Evolutionary conservation across 2,329 filamentous ascomycete genomes (phyloP).

Genomic region (Sporothrix globosa): DNA sequence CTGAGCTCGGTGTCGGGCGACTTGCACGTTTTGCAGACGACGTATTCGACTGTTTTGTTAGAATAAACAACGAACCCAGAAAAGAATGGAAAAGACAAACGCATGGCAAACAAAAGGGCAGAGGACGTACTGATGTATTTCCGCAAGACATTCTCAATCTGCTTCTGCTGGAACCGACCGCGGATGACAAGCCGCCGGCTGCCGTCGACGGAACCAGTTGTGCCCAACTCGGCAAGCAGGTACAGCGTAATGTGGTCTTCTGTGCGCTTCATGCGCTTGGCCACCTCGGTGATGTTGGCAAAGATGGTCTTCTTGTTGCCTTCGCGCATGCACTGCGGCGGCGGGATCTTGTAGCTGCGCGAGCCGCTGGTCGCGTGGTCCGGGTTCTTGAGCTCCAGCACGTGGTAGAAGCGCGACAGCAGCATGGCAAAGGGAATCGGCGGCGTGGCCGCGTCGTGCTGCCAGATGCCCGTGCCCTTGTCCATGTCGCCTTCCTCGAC

Average conservation of each 20-base stretch:
- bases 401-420: constrained; percentile 89
- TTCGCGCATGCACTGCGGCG: constrained; percentile 97
- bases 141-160: constrained; percentile 95
- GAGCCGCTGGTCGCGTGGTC: constrained; percentile 86
- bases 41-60: constrained; percentile 76
- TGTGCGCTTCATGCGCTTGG: constrained; percentile 98
- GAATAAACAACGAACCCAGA: constrained; percentile 30
- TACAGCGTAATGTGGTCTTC: constrained; percentile 98
- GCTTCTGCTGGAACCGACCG: constrained; percentile 99
- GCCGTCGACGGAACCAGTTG: constrained; percentile 92
- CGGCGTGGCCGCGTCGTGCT: constrained; percentile 73
- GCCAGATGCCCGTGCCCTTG: constrained; percentile 87
- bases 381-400: constrained; percentile 93
- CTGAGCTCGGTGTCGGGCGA: constrained; percentile 92
- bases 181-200: constrained; percentile 86
- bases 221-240: constrained; percentile 97
- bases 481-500: constrained; percentile 73
- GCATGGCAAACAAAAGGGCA: constrained; percentile 53
- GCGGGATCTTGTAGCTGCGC: constrained; percentile 98
- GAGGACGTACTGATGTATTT: constrained; percentile 73
- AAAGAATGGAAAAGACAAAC: not conserved
- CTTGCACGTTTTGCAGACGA: constrained; percentile 98
- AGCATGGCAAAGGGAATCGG: constrained; percentile 83
- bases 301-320: constrained; percentile 99
- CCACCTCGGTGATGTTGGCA: constrained; percentile 97